Percentiles rank a stretch among this genome's conserved stretches.
phyloP scores from a whole-genome alignment of 768 basidiomycete genomes.

The Chlorophyllum brunneum region DNA sequence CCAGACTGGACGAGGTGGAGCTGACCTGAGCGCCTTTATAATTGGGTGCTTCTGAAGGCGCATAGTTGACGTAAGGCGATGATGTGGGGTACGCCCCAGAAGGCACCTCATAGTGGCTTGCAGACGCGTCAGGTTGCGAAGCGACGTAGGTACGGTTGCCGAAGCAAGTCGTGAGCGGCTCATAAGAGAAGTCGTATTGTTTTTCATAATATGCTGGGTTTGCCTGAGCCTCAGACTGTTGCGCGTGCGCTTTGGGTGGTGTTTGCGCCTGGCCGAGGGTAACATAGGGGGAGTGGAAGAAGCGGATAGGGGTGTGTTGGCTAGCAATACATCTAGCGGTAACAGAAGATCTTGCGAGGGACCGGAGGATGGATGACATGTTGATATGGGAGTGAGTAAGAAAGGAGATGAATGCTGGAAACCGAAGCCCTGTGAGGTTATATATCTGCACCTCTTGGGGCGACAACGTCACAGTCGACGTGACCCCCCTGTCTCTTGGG shows the following conservation, averaged over 20 bases:
- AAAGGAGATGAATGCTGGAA: no score
- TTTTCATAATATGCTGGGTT: constrained; percentile 48
- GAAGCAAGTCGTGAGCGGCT: constrained; percentile 38
- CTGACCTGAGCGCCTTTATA: constrained; percentile 30
- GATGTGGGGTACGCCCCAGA: constrained; percentile 62
- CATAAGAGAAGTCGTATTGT: constrained; percentile 47
- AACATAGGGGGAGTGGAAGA: constrained; percentile 65
- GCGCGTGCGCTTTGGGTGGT: constrained; percentile 32
- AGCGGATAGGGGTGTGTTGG: constrained; percentile 30
- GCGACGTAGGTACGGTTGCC: constrained; percentile 68
- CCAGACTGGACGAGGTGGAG: constrained; percentile 38
- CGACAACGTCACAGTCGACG: constrained; percentile 4
- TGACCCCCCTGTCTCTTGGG: constrained; percentile 5
- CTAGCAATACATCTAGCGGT: constrained; percentile 19
- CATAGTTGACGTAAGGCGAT: constrained; percentile 39
- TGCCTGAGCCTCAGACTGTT: constrained; percentile 37
- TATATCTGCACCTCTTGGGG: constrained; percentile 22
- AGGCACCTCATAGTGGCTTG: constrained; percentile 65
- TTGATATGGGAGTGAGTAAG: no score
- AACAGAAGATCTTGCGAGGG: constrained; percentile 20
- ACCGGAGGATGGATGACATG: constrained; percentile 31
- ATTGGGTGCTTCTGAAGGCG: constrained; percentile 36
- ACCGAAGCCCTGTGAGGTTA: constrained; percentile 5
- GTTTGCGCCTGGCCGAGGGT: constrained; percentile 36
- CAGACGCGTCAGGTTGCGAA: constrained; percentile 62